Base-by-base conservation (phyloP, 2,329 filamentous ascomycete species). In the Pezicula carpinea region DNA sequence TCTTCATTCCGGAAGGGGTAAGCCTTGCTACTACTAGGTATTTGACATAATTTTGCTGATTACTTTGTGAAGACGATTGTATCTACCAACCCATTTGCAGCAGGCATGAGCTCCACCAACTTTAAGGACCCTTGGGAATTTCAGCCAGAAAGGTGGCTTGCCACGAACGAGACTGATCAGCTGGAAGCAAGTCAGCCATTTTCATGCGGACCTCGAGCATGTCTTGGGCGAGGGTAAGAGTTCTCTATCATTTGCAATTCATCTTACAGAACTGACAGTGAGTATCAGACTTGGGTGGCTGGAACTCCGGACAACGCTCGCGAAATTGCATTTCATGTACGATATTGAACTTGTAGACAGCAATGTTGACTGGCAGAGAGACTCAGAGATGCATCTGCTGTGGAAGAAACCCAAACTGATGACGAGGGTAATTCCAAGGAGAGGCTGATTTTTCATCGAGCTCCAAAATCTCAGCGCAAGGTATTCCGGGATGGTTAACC, bases 61-160 rank as follows among this genome's bases (percentile, higher is more conserved):
- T 64, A 14, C 47, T 68, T 4, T 48, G 60, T 11, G 65, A 68
- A 50, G 58, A 49, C 3, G 54, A 68, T 4, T 52, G 66, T 8
- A 43, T 63, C 7, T 64, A 60, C 52, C 59, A 61, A 58, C 2
- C 63, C 63, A 23, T 59, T 64, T 21, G 57, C 64, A 0, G 40
- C 62, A 14, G 57, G 63, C 36, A 62, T 62, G 41, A 63, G 60
- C 0, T 3, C 52, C 10, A 52, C 55, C 5, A 64, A 66, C 49
- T 64, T 59, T 34, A 8, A 40, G 2, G 58, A 66, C 14, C 47
- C 56, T 6, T 43, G 50, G 33, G 35, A 46, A 6, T 59, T 54
- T n/a, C 43, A 59, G 1, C 68, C 68, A 1, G 66, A 69, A 45
- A 55, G 70, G 6, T 73, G 68, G 68, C 48, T 70, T 2, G 21